Percentiles rank a stretch among this genome's conserved stretches.
Evolutionary conservation across 768 basidiomycete species (phyloP).

Genomic region (Boletus bicolor): DNA sequence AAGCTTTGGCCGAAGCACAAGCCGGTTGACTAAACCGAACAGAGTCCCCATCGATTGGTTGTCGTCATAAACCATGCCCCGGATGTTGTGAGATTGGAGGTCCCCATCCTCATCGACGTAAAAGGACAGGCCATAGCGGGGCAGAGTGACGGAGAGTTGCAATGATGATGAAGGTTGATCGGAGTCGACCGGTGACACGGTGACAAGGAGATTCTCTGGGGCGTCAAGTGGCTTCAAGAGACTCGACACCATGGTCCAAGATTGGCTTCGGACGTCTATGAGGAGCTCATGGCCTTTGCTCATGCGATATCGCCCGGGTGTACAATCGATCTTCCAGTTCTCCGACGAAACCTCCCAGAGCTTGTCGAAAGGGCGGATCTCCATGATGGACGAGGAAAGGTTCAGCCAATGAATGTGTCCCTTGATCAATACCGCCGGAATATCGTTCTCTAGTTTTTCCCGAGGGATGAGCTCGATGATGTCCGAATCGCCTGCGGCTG

Average conservation of each 20-base stretch:
- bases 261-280: slow-evolving; percentile 24
- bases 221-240: slow-evolving; percentile 13
- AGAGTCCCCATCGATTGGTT: slow-evolving; percentile 41
- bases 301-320: slow-evolving; percentile 2
- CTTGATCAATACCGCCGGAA: slow-evolving; percentile 18
- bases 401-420: slow-evolving; percentile 29
- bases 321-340: slow-evolving; percentile 22
- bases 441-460: slow-evolving; percentile 15
- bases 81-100: slow-evolving; percentile 39
- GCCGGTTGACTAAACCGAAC: slow-evolving; percentile 40
- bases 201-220: slow-evolving; percentile 18
- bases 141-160: slow-evolving; percentile 32
- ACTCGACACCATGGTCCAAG: slow-evolving; percentile 21
- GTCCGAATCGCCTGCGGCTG: neutral
- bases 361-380: slow-evolving; percentile 21
- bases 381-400: slow-evolving; percentile 15
- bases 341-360: slow-evolving; percentile 16
- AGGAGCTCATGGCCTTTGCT: slow-evolving; percentile 4
- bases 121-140: slow-evolving; percentile 40
- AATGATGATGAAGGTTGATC: neutral
- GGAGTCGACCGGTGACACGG: neutral
- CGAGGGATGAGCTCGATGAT: slow-evolving; percentile 21
- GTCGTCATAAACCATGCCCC: slow-evolving; percentile 38
- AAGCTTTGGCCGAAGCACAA: slow-evolving; percentile 35
- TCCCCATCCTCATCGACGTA: slow-evolving; percentile 28